Evolutionary conservation across 2,329 filamentous ascomycete genomes (phyloP), one percentile per base, ranked within the genome.

Genomic region (Fusarium humuli): DNA sequence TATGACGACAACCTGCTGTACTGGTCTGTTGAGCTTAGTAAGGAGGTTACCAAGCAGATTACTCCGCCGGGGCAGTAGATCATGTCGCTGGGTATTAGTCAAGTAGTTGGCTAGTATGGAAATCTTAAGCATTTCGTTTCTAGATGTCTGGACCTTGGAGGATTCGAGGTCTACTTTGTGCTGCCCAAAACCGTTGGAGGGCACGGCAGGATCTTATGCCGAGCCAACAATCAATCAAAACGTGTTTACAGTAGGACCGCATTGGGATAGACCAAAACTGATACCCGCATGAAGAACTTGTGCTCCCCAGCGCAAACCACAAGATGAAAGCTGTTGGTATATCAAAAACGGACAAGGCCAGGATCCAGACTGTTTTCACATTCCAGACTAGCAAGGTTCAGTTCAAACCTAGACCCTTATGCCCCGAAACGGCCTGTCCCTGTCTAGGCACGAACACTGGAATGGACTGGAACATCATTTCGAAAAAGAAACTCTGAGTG

Each of bases 11-110:
- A 3, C 3, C 3, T 69, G 22, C 34, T 67, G 34, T 45, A 34
- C 2, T 67, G 62, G 62, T 57, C 57, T 30, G 50, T 56, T 4
- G 10, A 57, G 12, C 7, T 67, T 10, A 48, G 49, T n/a, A 20
- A 67, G 18, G 20, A 55, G 13, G 47, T 52, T 22, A 22, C 22
- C 22, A 22, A 22, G 22, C 22, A 22, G 22, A 22, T 22, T 22
- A 22, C 22, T 22, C 22, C 22, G 22, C 22, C 22, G 22, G 22
- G 22, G 22, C 22, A 22, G 22, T 22, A 22, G 22, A 22, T 22
- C 22, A 22, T 22, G 22, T 22, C 22, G 22, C 22, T 22, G 22
- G 22, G 22, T 22, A 22, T 22, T 22, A 22, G 22, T 22, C 22
- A 22, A 22, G 22, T 22, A 18, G 14, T 11, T 37, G 16, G 9